Conservation (phyloP, 2,329 filamentous ascomycete species). For the Calonectria ilicicola region DNA sequence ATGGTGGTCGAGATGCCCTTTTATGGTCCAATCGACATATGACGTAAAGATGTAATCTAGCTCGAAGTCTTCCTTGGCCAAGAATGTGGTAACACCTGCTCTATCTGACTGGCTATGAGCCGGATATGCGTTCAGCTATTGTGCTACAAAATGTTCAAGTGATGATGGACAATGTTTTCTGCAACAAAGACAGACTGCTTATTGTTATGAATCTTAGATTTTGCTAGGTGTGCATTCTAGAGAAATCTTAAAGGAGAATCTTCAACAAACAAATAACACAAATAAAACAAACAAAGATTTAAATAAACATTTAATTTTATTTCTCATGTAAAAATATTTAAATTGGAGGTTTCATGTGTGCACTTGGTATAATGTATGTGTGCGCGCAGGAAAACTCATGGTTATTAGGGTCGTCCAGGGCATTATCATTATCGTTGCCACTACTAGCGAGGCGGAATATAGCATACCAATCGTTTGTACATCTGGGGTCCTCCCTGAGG, state of each 20-base stretch:
- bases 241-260: too few species aligned
- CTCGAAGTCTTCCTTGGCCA: constrained; percentile 20
- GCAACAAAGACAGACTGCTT: too few species aligned
- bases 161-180: too few species aligned
- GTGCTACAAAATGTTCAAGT: too few species aligned
- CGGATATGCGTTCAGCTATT: constrained; percentile 2
- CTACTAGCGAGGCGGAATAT: constrained; percentile 23
- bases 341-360: too few species aligned
- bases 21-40: constrained; percentile 22
- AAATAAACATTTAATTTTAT: too few species aligned
- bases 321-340: too few species aligned
- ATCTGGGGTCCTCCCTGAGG: constrained; percentile 31
- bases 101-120: neutral
- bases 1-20: neutral
- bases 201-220: too few species aligned
- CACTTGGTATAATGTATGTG: too few species aligned
- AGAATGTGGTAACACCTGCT: constrained; percentile 29
- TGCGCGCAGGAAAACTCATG: neutral
- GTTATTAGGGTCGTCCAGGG: constrained; percentile 33
- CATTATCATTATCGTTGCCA: constrained; percentile 44
- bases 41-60: constrained; percentile 25
- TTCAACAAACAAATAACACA: too few species aligned
- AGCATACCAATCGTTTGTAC: constrained; percentile 37
- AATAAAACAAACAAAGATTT: too few species aligned
- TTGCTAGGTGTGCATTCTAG: too few species aligned